These are phyloP conservation scores for Coniochaeta pulveracea DNA, from an alignment of 2,329 filamentous ascomycete genomes.

Conservation along the genomic window DNA sequence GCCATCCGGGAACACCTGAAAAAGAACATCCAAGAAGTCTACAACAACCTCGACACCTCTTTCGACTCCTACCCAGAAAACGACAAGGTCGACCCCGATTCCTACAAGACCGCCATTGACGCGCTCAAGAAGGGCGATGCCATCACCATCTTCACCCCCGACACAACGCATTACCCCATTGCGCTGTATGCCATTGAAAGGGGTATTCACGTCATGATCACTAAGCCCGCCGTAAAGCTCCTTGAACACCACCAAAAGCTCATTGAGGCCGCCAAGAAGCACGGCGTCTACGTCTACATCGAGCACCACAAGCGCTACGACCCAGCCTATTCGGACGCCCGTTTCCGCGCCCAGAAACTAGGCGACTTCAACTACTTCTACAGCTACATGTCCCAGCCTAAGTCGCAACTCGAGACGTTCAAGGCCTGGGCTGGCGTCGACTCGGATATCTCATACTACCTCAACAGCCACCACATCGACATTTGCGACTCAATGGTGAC, in stretches of 20 bases:
- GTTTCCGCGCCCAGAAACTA: constrained; percentile 61
- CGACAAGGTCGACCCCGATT: constrained; percentile 60
- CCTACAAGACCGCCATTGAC: constrained; percentile 85
- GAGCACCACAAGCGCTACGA: constrained; percentile 97
- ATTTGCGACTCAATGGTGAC: constrained; percentile 87
- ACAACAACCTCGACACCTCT: constrained; percentile 79
- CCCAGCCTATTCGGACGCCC: constrained; percentile 82
- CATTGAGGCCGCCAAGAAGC: constrained; percentile 57
- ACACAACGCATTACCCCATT: constrained; percentile 86
- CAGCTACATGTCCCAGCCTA: constrained; percentile 90
- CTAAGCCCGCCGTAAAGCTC: constrained; percentile 83
- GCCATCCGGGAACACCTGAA: constrained; percentile 79
- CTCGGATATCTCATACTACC: constrained; percentile 90
- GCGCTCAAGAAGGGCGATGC: constrained; percentile 70
- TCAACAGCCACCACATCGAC: constrained; percentile 91
- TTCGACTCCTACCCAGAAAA: constrained; percentile 77
- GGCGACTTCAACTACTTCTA: constrained; percentile 99
- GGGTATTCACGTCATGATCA: constrained; percentile 82
- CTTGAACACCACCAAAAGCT: constrained; percentile 71
- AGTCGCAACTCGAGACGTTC: constrained; percentile 87
- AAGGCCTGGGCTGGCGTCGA: constrained; percentile 88
- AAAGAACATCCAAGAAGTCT: constrained; percentile 77
- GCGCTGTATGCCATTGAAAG: constrained; percentile 85
- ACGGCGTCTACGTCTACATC: constrained; percentile 80
- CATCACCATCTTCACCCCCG: constrained; percentile 92